Percentiles rank a stretch among this genome's conserved stretches.
phyloP scores from a whole-genome alignment of 305 asterid genomes.

The Solanum hybrid region DNA sequence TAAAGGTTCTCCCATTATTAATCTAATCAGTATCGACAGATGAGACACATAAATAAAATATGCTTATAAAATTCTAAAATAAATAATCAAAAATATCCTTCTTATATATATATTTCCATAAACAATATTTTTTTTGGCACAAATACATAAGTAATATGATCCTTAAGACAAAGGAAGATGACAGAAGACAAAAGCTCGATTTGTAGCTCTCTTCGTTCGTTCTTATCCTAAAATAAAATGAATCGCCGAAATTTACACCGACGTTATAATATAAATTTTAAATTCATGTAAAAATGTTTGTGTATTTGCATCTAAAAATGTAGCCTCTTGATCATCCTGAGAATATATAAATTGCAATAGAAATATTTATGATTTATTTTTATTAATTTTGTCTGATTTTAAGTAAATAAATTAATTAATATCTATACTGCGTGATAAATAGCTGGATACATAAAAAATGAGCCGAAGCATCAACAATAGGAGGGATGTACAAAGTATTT shows the following conservation, averaged over 20 bases:
- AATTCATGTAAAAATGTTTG: neutral
- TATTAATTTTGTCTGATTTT: neutral
- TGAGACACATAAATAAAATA: too few relatives aligned
- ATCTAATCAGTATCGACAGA: too few relatives aligned
- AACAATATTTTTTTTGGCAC: neutral
- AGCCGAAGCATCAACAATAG: neutral
- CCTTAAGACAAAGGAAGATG: neutral
- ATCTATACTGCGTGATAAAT: too few relatives aligned
- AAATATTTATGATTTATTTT: neutral
- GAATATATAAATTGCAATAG: neutral
- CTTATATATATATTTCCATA: neutral
- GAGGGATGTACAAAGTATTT: neutral
- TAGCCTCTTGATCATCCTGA: neutral
- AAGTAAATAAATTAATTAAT: too few relatives aligned
- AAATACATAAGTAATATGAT: neutral
- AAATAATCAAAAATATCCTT: neutral
- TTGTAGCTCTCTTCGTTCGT: neutral
- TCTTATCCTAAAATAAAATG: neutral
- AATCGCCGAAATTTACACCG: neutral
- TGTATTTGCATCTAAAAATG: neutral
- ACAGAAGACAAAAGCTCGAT: neutral
- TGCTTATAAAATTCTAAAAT: too few relatives aligned
- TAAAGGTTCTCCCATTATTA: too few relatives aligned
- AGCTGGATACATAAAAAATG: too few relatives aligned
- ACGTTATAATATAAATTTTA: neutral